phyloP scores from a whole-genome alignment of 2,329 filamentous ascomycete genomes.

The Colletotrichum sp. region DNA sequence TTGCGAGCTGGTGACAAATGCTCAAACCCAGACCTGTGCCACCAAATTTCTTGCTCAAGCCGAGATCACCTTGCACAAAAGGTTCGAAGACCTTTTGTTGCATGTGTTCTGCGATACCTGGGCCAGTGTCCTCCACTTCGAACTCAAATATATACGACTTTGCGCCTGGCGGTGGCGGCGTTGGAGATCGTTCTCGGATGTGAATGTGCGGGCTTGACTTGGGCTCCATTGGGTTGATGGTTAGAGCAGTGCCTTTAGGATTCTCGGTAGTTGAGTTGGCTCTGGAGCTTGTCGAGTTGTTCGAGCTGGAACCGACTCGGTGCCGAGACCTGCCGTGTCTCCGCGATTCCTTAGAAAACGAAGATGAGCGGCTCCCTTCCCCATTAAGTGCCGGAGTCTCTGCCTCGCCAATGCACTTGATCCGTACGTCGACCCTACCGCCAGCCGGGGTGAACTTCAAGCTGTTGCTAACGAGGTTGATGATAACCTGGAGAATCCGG shows the following conservation, averaged over 20 bases:
- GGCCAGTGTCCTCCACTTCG: slow-evolving; percentile 86
- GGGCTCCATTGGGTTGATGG: slow-evolving; percentile 68
- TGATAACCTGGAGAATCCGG: slow-evolving; percentile 88
- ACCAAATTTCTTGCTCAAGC: slow-evolving; percentile 87
- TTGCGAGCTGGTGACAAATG: slow-evolving; percentile 87
- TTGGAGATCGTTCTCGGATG: slow-evolving; percentile 60
- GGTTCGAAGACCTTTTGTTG: slow-evolving; percentile 90
- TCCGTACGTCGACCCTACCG: slow-evolving; percentile 77
- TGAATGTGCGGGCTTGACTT: slow-evolving; percentile 53
- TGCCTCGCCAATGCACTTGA: slow-evolving; percentile 73
- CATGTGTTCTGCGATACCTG: slow-evolving; percentile 80
- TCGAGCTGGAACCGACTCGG: slow-evolving; percentile 53
- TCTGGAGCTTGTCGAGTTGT: slow-evolving; percentile 56
- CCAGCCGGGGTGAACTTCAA: slow-evolving; percentile 86
- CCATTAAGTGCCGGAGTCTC: slow-evolving; percentile 42
- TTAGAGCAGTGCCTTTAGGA: slow-evolving; percentile 55
- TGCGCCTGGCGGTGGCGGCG: slow-evolving; percentile 65
- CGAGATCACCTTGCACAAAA: slow-evolving; percentile 91
- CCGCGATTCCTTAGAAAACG: slow-evolving; percentile 53
- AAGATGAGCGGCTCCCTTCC: slow-evolving; percentile 55
- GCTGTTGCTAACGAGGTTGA: slow-evolving; percentile 90
- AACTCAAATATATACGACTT: slow-evolving; percentile 82
- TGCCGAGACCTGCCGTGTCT: slow-evolving; percentile 46
- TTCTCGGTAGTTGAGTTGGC: slow-evolving; percentile 29
- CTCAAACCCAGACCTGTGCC: slow-evolving; percentile 88